phyloP scores from a whole-genome alignment of 2,329 filamentous ascomycete genomes.

The Dactylonectria estremocensis region DNA sequence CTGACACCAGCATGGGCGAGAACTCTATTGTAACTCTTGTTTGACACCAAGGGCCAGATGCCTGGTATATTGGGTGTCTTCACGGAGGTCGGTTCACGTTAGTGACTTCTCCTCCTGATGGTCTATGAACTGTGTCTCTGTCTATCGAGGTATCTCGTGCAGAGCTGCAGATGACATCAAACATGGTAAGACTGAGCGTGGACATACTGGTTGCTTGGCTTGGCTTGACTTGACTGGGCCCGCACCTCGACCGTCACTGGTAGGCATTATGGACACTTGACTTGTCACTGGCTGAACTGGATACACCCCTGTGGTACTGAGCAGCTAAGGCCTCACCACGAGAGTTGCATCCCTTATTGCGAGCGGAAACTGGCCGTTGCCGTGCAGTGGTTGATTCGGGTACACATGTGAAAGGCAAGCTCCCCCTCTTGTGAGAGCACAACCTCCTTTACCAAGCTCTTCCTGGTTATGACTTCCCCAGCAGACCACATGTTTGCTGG shows the following conservation, averaged over 20 bases:
- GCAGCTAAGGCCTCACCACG: neutral
- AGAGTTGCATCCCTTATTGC: neutral
- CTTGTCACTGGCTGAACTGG: neutral
- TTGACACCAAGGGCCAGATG: neutral
- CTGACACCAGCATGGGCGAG: constrained; percentile 1
- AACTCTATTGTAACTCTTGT: constrained; percentile 13
- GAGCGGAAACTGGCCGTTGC: neutral
- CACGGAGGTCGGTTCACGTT: constrained; percentile 12
- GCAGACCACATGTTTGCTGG: too few species aligned
- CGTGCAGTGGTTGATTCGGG: neutral
- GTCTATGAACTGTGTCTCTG: neutral
- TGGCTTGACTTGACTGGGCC: constrained; percentile 4
- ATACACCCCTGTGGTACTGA: constrained; percentile 18
- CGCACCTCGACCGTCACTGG: constrained; percentile 12
- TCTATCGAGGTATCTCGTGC: neutral
- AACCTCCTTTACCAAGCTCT: too few species aligned
- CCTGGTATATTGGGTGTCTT: neutral
- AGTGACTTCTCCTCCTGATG: constrained; percentile 11
- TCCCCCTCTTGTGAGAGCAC: neutral
- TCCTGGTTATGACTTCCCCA: neutral
- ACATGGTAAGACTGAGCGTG: constrained; percentile 2
- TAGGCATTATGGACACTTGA: neutral
- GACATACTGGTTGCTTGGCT: constrained; percentile 9
- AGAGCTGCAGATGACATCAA: neutral
- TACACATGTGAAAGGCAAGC: constrained; percentile 7